Percentiles rank a stretch among this genome's conserved stretches.
Evolutionary conservation across 345 rosid species (phyloP).

Genomic region (Camelina sativa): DNA sequence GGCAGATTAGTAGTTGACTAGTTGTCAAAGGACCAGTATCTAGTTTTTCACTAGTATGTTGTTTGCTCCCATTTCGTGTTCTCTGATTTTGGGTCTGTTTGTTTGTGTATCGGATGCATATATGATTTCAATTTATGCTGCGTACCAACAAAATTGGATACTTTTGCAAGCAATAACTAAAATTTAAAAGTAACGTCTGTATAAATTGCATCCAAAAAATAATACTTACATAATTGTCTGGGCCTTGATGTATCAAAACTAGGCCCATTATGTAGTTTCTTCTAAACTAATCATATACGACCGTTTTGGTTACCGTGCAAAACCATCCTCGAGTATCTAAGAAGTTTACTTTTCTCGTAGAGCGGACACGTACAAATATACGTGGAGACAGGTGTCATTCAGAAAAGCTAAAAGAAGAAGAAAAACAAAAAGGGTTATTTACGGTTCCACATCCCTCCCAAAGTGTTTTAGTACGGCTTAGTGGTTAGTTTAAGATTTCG

Average conservation of each 20-base stretch:
- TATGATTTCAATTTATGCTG: too few relatives aligned
- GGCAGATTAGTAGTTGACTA: not conserved
- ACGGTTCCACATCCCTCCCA: constrained; percentile 14
- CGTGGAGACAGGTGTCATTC: constrained; percentile 41
- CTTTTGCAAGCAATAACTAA: too few relatives aligned
- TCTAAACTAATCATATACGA: not conserved
- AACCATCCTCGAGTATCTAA: constrained; percentile 1
- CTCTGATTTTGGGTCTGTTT: not conserved
- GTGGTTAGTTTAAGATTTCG: constrained; percentile 36
- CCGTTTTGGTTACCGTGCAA: constrained; percentile 22
- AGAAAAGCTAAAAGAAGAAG: not conserved
- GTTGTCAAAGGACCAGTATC: not conserved
- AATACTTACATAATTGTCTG: not conserved
- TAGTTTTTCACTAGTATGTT: not conserved
- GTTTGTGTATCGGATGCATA: not conserved
- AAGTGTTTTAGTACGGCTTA: constrained; percentile 26
- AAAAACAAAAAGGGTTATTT: not conserved
- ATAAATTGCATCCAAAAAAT: not conserved
- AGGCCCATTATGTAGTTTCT: constrained; percentile 14
- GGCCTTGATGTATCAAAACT: not conserved
- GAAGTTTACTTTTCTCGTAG: constrained; percentile 5
- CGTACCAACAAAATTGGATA: not conserved
- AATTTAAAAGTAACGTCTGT: too few relatives aligned
- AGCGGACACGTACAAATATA: constrained; percentile 33
- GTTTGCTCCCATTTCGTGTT: not conserved